These are phyloP conservation scores for Ilyonectria sp. DNA, from an alignment of 2,329 filamentous ascomycete genomes.

Conservation along the genomic window DNA sequence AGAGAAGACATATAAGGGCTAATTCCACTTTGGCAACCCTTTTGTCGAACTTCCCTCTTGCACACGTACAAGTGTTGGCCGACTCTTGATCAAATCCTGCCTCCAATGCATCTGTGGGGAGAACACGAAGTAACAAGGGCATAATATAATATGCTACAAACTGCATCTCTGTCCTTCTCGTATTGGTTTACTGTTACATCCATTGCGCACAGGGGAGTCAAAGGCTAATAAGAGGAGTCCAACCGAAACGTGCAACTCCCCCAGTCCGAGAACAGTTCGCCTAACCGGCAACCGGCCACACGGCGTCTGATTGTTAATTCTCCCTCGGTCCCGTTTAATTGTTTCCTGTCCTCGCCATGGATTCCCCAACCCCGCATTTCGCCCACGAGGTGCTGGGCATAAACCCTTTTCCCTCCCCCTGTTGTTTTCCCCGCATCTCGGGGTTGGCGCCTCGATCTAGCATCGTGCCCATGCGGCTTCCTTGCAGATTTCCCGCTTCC, in stretches of 20 bases:
- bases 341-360: background rate
- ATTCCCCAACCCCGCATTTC: conserved; percentile 22
- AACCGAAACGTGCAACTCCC: background rate
- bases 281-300: too few species aligned
- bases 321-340: conserved; percentile 2
- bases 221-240: background rate
- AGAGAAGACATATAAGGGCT: background rate
- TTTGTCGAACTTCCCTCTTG: background rate
- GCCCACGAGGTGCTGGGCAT: background rate
- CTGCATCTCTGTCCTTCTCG: background rate
- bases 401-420: conserved; percentile 26
- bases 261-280: background rate
- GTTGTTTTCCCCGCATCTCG: conserved; percentile 17
- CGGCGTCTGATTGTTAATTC: background rate
- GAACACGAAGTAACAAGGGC: too few species aligned
- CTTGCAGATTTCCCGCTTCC: conserved; percentile 6
- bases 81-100: too few species aligned
- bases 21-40: background rate
- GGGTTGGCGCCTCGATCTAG: conserved; percentile 6
- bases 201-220: background rate
- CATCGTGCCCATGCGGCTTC: background rate
- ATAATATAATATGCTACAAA: background rate
- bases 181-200: too few species aligned
- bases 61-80: too few species aligned
- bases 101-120: background rate